Conservation (phyloP, 805 yeast species). For the Schizosaccharomyces japonicus region DNA sequence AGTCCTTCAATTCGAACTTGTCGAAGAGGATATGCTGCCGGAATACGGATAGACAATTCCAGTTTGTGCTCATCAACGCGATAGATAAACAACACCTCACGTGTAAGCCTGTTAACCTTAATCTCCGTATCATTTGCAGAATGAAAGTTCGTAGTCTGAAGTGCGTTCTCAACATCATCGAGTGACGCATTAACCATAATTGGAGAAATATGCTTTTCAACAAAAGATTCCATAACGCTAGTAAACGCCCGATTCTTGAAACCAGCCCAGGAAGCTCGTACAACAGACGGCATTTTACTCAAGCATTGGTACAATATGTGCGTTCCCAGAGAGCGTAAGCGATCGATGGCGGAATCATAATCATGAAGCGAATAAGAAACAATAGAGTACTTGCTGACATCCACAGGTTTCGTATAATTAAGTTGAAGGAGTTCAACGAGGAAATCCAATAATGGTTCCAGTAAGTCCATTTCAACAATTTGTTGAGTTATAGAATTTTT, state of each 20-base stretch:
- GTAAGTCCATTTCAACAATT: conserved; percentile 25
- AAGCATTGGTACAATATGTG: conserved; percentile 30
- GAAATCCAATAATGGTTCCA: conserved; percentile 28
- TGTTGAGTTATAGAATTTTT: conserved; percentile 37
- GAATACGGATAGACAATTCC: conserved; percentile 55
- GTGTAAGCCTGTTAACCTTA: conserved; percentile 30
- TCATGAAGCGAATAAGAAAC: conserved; percentile 10
- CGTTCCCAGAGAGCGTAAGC: conserved; percentile 21
- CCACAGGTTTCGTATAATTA: conserved; percentile 15
- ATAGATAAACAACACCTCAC: conserved; percentile 51
- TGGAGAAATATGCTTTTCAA: conserved; percentile 40
- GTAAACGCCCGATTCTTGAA: conserved; percentile 46
- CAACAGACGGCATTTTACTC: conserved; percentile 29
- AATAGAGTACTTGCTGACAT: conserved; percentile 11
- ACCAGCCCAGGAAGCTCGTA: conserved; percentile 46
- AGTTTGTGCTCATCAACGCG: conserved; percentile 68
- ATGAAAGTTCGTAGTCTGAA: conserved; percentile 2
- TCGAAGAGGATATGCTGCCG: conserved; percentile 53
- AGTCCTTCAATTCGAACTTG: conserved; percentile 58
- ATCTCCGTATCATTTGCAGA: neutral
- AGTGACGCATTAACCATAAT: conserved; percentile 27
- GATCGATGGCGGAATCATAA: conserved; percentile 14
- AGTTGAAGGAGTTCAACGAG: conserved; percentile 26
- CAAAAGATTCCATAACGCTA: conserved; percentile 34
- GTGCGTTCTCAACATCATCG: conserved; percentile 8